Evolutionary conservation across 2,329 filamentous ascomycete species (phyloP).

Genomic region (Celoporthe dispersa): DNA sequence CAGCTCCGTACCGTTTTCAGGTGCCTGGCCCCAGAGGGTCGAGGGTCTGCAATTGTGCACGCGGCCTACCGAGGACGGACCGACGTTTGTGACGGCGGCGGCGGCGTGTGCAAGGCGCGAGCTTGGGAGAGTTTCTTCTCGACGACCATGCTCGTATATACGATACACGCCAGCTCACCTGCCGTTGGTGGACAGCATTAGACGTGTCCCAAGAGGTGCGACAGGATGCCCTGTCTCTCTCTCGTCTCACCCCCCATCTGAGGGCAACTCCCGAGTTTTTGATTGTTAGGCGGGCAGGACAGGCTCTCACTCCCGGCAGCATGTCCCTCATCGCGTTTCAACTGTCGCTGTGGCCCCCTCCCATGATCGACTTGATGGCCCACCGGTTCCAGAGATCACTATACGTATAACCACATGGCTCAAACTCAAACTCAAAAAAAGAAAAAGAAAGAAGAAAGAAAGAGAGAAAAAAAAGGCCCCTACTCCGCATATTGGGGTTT

Average conservation of each 20-base stretch:
- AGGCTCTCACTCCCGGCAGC: background rate
- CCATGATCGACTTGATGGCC: background rate
- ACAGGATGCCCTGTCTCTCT: background rate
- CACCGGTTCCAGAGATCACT: background rate
- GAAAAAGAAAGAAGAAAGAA: background rate
- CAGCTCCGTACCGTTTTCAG: background rate
- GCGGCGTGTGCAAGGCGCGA: background rate
- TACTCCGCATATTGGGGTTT: background rate
- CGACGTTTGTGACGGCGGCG: background rate
- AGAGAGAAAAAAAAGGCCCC: too few species aligned
- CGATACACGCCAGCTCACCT: background rate
- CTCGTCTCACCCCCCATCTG: background rate
- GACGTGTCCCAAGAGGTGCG: background rate
- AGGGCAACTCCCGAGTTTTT: background rate
- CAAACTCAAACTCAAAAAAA: too few species aligned
- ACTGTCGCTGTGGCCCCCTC: background rate
- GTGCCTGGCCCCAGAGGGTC: background rate
- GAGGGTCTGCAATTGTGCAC: background rate
- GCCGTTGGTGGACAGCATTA: background rate
- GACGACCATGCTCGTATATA: slow-evolving; percentile 3
- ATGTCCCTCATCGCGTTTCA: background rate
- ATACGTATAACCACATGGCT: background rate
- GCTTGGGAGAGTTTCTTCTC: background rate
- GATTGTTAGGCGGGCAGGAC: too few species aligned
- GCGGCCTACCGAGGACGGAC: background rate